These are phyloP conservation scores for Ascobolus immersus DNA, from an alignment of 495 filamentous ascomycete species.

Conservation along the genomic window DNA sequence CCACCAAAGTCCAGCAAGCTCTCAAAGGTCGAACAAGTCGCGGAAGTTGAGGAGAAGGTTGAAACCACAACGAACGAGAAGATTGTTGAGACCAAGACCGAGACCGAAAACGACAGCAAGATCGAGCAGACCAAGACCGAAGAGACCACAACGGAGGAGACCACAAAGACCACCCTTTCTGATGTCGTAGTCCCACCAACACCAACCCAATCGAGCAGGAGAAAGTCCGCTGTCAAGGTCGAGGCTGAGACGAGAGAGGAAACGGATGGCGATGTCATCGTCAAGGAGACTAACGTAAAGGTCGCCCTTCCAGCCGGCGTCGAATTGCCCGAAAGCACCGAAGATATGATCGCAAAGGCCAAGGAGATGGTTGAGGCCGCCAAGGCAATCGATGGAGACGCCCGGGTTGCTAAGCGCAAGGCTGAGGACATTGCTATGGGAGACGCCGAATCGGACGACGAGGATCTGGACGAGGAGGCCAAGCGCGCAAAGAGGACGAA, in stretches of 20 bases:
- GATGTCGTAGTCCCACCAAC: constrained; percentile 3
- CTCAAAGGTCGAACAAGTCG: constrained; percentile 14
- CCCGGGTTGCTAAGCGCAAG: constrained; percentile 46
- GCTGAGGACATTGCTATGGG: constrained; percentile 37
- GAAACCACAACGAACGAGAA: constrained; percentile 12
- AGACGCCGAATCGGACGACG: constrained; percentile 18
- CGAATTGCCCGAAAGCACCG: constrained; percentile 45
- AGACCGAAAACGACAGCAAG: neutral
- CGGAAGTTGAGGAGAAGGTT: constrained; percentile 14
- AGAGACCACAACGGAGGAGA: constrained; percentile 4
- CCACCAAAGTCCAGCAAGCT: constrained; percentile 57
- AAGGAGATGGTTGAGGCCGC: constrained; percentile 76
- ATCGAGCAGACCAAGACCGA: neutral
- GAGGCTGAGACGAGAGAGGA: constrained; percentile 35
- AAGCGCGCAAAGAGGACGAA: constrained; percentile 46
- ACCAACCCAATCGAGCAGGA: constrained; percentile 17
- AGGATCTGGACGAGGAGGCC: constrained; percentile 29
- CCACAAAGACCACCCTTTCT: constrained; percentile 9
- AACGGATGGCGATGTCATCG: constrained; percentile 32
- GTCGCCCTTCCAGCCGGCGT: constrained; percentile 41
- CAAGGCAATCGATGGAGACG: constrained; percentile 27
- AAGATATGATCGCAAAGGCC: constrained; percentile 61
- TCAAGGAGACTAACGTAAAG: constrained; percentile 49
- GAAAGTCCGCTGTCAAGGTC: constrained; percentile 37
- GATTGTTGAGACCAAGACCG: constrained; percentile 8